Conservation (phyloP, 768 basidiomycete species). For the Pulveroboletus sp. region DNA sequence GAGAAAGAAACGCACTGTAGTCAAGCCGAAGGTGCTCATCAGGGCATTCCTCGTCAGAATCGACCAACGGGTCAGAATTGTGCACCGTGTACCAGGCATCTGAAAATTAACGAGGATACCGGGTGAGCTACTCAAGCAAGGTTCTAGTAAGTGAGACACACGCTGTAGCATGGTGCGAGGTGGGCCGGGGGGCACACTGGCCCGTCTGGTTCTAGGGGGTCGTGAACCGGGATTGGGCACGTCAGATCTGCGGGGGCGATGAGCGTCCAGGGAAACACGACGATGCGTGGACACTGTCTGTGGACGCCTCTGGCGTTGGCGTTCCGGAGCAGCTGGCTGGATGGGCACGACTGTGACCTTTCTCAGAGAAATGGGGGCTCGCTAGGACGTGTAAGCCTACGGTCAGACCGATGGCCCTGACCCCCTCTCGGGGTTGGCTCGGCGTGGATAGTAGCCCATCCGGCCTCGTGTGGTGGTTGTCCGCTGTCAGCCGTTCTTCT, state of each 20-base stretch:
- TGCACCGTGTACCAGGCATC: conserved; percentile 71
- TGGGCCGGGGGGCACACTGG: conserved; percentile 26
- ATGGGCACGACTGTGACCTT: conserved; percentile 14
- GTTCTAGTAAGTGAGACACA: conserved; percentile 32
- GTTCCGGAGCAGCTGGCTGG: conserved; percentile 21
- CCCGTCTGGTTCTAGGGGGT: conserved; percentile 23
- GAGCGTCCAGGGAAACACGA: conserved; percentile 25
- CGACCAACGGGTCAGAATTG: conserved; percentile 64
- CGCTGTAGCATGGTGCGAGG: conserved; percentile 62
- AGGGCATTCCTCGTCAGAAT: conserved; percentile 67
- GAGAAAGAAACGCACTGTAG: conserved; percentile 43
- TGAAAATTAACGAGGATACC: conserved; percentile 24
- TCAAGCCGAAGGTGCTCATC: conserved; percentile 64
- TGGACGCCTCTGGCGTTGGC: conserved; percentile 23
- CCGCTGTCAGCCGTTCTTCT: conserved; percentile 12
- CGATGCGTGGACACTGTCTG: conserved; percentile 20
- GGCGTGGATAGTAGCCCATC: conserved; percentile 9
- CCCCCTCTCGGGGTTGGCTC: conserved; percentile 12
- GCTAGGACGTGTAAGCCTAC: conserved; percentile 14
- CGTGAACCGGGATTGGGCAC: conserved; percentile 18
- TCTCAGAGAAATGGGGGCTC: conserved; percentile 7
- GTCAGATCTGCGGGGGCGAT: conserved; percentile 22
- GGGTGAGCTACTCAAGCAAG: conserved; percentile 2
- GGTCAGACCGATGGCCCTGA: conserved; percentile 28
- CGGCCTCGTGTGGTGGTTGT: conserved; percentile 10